These are phyloP conservation scores for Neurospora intermedia DNA, from an alignment of 495 filamentous ascomycete genomes.

Conservation along the genomic window DNA sequence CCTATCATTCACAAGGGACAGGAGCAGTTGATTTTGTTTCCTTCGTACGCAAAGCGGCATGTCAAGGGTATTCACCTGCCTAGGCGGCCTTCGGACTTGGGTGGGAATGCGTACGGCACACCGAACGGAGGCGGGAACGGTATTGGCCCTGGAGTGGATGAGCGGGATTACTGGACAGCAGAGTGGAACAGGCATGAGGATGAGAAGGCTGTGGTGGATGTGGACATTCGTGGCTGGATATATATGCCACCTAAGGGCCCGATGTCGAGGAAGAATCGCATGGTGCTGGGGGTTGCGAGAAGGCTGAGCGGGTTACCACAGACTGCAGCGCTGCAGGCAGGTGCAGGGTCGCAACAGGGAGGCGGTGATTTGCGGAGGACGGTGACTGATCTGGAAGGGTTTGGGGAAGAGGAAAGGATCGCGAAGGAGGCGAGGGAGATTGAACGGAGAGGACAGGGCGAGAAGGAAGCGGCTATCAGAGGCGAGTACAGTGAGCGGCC, in stretches of 20 bases:
- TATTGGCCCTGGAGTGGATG: constrained; percentile 21
- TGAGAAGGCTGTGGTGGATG: constrained; percentile 75
- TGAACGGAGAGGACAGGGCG: constrained; percentile 54
- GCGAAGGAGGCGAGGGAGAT: constrained; percentile 64
- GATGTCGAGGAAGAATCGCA: constrained; percentile 77
- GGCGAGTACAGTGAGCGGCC: constrained; percentile 43
- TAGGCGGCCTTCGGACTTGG: background rate
- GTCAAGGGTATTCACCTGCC: constrained; percentile 24
- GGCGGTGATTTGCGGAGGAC: background rate
- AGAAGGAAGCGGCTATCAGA: constrained; percentile 57
- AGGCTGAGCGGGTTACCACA: constrained; percentile 71
- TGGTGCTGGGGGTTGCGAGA: constrained; percentile 73
- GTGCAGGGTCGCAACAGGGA: constrained; percentile 6
- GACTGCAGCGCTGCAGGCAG: constrained; percentile 31
- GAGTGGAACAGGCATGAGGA: constrained; percentile 64
- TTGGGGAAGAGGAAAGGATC: constrained; percentile 48
- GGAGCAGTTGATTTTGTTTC: constrained; percentile 91
- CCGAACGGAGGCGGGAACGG: constrained; percentile 1
- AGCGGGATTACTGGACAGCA: constrained; percentile 55
- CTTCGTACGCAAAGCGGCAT: constrained; percentile 73
- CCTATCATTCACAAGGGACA: constrained; percentile 65
- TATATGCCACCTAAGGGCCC: constrained; percentile 76
- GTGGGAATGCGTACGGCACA: background rate
- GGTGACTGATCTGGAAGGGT: constrained; percentile 27
- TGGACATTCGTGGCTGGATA: constrained; percentile 92